Evolutionary conservation across 805 yeast species (phyloP), one percentile per base, ranked within the genome.

Genomic region (Crinitomyces ghanaensis): DNA sequence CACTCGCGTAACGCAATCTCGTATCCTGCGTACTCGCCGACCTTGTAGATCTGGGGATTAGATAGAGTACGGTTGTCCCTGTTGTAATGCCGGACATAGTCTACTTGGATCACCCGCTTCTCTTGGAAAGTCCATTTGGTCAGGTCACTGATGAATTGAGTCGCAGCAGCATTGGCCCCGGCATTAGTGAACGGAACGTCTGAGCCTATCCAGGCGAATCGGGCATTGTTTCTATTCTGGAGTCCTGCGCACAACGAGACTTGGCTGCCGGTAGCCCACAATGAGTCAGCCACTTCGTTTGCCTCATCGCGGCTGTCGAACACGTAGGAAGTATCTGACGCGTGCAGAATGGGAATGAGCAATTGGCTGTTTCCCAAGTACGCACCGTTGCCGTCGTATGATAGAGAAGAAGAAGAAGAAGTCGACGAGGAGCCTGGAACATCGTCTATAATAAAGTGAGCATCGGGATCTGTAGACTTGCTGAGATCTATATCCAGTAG

Each of bases 121-220:
- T 74, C 72, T 39, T 76, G 80, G 59, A 82, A 77, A 13, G 74
- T 68, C 97, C 97, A 91, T 36, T 63, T 54, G 19, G 72, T 47
- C 12, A 77, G 43, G 28, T 66, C 69, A 20, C 54, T 48, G n/a
- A 62, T 61, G 23, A 74, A 50, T 6, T 53, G 51, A n/a, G 54
- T 50, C 39, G 38, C 49, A 19, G 38, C 28, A 5, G 16, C 40
- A 19, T 37, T 36, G 30, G 38, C 30, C 4, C 19, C 30, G n/a
- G n/a, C n/a, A 31, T 8, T 36, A 43, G 72, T 60, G 20, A 86
- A 60, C 31, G 80, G 58, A 14, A 65, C 63, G 18, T 59, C 61
- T 29, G 79, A 66, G n/a, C 96, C 97, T 12, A 77, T 47, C 95
- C 96, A 84, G 8, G 68, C 51, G 28, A 74, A 65, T 46, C 98